phyloP scores from a whole-genome alignment of 495 filamentous ascomycete species.

The Durotheca rogersii region DNA sequence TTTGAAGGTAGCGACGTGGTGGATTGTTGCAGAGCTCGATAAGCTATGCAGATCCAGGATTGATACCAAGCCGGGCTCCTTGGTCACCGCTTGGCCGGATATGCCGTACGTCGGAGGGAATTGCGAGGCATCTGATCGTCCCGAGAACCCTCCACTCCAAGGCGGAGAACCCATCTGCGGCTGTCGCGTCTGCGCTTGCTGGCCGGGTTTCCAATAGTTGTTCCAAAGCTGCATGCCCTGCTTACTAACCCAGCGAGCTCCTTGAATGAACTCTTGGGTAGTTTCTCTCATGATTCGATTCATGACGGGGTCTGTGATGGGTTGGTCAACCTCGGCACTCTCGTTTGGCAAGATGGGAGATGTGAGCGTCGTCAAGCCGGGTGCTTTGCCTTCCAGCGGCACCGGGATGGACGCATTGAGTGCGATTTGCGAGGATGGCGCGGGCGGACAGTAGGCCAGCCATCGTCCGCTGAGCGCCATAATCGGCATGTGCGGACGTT shows the following conservation, averaged over 20 bases:
- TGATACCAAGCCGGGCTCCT: constrained; percentile 78
- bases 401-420: constrained; percentile 60
- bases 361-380: constrained; percentile 66
- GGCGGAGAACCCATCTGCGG: constrained; percentile 39
- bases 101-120: constrained; percentile 79
- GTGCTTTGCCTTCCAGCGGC: constrained; percentile 53
- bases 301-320: constrained; percentile 75
- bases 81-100: constrained; percentile 47
- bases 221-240: constrained; percentile 86
- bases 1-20: constrained; percentile 77
- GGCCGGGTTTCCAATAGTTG: constrained; percentile 71
- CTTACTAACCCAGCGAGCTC: constrained; percentile 82
- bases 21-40: constrained; percentile 49
- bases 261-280: constrained; percentile 86
- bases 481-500: constrained; percentile 60
- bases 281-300: constrained; percentile 85
- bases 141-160: constrained; percentile 41
- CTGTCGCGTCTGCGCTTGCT: constrained; percentile 45
- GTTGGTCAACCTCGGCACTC: constrained; percentile 73
- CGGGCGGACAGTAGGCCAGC: constrained; percentile 80
- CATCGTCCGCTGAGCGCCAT: constrained; percentile 76
- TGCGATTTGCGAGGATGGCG: constrained; percentile 66
- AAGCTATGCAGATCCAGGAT: constrained; percentile 73
- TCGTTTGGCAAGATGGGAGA: constrained; percentile 74
- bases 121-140: constrained; percentile 42